Evolutionary conservation across 768 basidiomycete species (phyloP), one percentile per base, ranked within the genome.

Genomic region (Phaeotremella skinneri): DNA sequence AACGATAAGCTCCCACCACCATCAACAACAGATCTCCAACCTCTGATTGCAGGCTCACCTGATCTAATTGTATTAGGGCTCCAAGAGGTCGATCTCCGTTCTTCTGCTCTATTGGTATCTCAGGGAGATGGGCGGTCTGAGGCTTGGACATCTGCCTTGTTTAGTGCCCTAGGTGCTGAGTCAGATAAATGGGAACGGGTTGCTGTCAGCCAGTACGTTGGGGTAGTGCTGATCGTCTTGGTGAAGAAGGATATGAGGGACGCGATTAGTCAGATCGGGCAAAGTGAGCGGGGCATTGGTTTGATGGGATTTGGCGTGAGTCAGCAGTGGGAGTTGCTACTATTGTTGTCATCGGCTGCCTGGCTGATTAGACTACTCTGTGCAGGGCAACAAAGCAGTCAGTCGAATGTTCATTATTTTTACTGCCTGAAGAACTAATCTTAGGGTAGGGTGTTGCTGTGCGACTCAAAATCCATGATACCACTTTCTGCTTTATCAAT

Each of bases 331-430:
- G 17, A 37, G 34, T 37, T 37, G 9, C 34, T 7, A 37, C 9
- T 45, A 13, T 37, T 14, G 29, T 52, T 30, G 31, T 32, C 37
- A 23, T 34, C 20, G 9, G 47, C 13, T 20, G 14, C 27, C 11
- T 17, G 11, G 49, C 49, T 51, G 26, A 51, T 51, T 5, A n/a
- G 26, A n/a, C n/a, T n/a, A n/a, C n/a, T n/a, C 26, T 26, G 27
- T 16, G 16, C 32, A 72, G 70, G 71, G 71, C 26, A 73, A 73
- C 52, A 73, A 73, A 52, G 71, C 71, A 6, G 70, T 71, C 41
- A 29, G 61, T 45, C 9, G 9, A 37, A 25, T 39, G 34, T 17
- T 37, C 43, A 37, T 25, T 32, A 50, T n/a, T 31, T 27, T 29
- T 59, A 41, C 20, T 29, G 23, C 23, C 23, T 14, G 43, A 14